Base-by-base conservation (phyloP, 2,329 filamentous ascomycete genomes). In the Aphanoascus verrucosus region DNA sequence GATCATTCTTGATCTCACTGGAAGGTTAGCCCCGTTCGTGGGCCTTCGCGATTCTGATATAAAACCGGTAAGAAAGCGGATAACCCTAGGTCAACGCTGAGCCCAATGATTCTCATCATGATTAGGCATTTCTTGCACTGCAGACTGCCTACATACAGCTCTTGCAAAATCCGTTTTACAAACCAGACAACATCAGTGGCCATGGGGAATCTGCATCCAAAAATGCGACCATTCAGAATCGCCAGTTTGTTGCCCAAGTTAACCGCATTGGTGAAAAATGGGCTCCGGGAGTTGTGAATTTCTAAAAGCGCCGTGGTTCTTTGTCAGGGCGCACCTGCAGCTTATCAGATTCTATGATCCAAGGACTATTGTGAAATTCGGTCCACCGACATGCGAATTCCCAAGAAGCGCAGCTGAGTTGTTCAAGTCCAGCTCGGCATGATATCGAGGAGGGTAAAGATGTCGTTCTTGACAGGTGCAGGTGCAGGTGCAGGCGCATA, bases 121-220 rank as follows among this genome's bases (percentile, higher is more conserved):
- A 37, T 17, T 41, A 85, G 83, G 82, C 93, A 23, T 98, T 98
- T 65, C 82, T 85, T 65, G 89, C 90, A 28, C 81, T 98, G 71
- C 93, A 97, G 72, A 84, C 80, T n/a, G 89, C 91, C 31, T 98
- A 96, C 64, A 86, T 97, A 55, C 76, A 82, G 57, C 74, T 98
- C 49, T 73, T 97, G 60, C 85, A 95, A 70, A 97, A 98, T 64
- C 91, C 91, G 0, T 98, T 98, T 70, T 97, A 90, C 69, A 83
- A 85, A 45, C 91, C 91, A 8, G 89, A 96, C 65, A 86, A 91
- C 62, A 83, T 90, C 67, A 34, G 34, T 49, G 23, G 28, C 17
- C 31, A 40, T 37, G 17, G 32, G 14, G 43, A 54, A 15, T 1
- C 37, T 12, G 79, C 79, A 58, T 11, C 15, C 5, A 19, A 15